phyloP scores from a whole-genome alignment of 73 alveolate genomes.

The Stentor coeruleus region DNA sequence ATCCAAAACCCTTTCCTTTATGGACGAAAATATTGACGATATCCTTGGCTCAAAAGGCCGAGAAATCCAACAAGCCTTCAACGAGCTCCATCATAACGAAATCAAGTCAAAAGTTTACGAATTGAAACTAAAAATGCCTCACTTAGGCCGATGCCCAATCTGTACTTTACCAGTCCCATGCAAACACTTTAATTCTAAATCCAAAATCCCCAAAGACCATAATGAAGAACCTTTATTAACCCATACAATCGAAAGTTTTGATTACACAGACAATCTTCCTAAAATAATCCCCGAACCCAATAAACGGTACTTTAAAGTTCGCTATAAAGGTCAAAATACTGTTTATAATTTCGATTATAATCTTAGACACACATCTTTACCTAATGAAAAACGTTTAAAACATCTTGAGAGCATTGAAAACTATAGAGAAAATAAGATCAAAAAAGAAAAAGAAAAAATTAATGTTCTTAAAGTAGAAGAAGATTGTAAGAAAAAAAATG shows the following conservation, averaged over 20 bases:
- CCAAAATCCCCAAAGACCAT: conserved; percentile 28
- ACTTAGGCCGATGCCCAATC: conserved; percentile 45
- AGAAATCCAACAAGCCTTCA: not conserved
- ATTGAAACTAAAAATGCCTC: conserved; percentile 39
- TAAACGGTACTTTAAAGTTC: too few relatives aligned
- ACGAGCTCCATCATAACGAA: not conserved
- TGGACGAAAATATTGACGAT: not conserved
- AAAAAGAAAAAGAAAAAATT: not conserved
- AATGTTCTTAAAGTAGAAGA: not conserved
- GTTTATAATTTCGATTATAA: too few relatives aligned
- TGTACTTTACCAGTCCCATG: conserved; percentile 60
- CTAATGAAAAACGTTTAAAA: not conserved
- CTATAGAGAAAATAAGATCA: not conserved
- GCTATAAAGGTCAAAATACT: too few relatives aligned
- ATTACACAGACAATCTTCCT: too few relatives aligned
- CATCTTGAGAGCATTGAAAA: not conserved
- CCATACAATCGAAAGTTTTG: too few relatives aligned
- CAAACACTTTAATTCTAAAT: conserved; percentile 37
- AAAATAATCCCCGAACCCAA: too few relatives aligned
- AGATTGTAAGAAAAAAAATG: not conserved
- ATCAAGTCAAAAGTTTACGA: conserved; percentile 19
- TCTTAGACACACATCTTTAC: conserved; percentile 10
- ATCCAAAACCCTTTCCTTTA: too few relatives aligned
- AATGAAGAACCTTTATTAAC: too few relatives aligned
- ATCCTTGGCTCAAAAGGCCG: not conserved